Evolutionary conservation across 805 yeast species (phyloP).

Genomic region (Saccharomycopsis schoenii): DNA sequence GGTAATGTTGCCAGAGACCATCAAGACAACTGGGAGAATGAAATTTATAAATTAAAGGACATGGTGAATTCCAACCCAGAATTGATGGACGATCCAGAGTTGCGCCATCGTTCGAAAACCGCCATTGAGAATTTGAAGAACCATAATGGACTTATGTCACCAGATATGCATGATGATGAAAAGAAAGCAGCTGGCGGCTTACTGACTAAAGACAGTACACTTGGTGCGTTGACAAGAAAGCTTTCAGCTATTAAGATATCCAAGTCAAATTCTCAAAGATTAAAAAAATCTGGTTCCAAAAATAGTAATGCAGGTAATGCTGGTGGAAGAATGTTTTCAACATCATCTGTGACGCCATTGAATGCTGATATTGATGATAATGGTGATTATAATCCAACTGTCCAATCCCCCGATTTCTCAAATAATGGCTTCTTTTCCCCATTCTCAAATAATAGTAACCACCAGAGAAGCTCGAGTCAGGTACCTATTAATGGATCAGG

Average conservation of each 20-base stretch:
- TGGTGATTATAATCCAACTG: not conserved
- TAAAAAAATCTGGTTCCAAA: not conserved
- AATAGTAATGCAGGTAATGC: not conserved
- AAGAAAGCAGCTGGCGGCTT: not conserved
- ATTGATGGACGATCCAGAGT: constrained; percentile 3
- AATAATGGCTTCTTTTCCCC: not conserved
- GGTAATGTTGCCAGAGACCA: constrained; percentile 82
- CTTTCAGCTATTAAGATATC: constrained; percentile 16
- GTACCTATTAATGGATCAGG: constrained; percentile 7
- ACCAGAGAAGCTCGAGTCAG: constrained; percentile 5
- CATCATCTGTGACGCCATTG: not conserved
- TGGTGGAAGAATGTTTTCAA: not conserved
- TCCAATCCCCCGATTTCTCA: not conserved
- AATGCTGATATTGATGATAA: not conserved
- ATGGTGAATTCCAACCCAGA: constrained; percentile 17
- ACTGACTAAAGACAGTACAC: not conserved
- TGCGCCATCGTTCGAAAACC: constrained; percentile 7
- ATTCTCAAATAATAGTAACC: not conserved
- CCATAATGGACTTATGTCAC: not conserved
- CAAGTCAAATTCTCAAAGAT: constrained; percentile 3
- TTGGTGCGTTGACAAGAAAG: constrained; percentile 13
- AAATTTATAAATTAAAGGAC: constrained; percentile 28
- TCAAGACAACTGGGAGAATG: constrained; percentile 61
- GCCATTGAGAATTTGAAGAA: constrained; percentile 9
- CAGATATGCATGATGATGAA: not conserved